Evolutionary conservation across 1,139 yeast species (phyloP), one percentile per base, ranked within the genome.

Genomic region (Saccharomyces pastorianus): DNA sequence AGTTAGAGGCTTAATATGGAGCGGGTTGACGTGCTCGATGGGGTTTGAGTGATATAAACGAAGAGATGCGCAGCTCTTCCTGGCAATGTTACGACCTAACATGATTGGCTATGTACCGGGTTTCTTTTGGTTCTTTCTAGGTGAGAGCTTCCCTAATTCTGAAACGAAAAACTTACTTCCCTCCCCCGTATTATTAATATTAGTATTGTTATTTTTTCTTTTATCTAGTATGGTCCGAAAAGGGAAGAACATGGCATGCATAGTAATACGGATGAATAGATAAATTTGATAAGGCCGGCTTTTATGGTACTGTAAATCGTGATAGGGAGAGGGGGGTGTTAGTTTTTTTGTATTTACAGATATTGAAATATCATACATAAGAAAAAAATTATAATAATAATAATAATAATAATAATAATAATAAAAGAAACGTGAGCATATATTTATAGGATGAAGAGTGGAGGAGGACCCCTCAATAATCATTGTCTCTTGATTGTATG

Each of bases 401-500:
- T n/a, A 50, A n/a, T n/a, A n/a, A n/a, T n/a, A n/a, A n/a, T n/a
- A 14, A 25, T 17, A 14, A 26, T n/a, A 26, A 46, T 46, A 46
- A 28, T 6, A 20, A 28, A 8, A 50, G 31, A 8, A 46, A 46
- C 20, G 20, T 17, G 11, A 7, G 26, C 34, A 26, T 41, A 34
- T 46, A 46, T 51, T 47, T 51, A 46, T 48, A 51, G n/a, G 31
- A 46, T 26, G 47, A 46, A 27, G n/a, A 20, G 17, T 7, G 17
- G 47, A 17, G 47, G 2, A 46, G 8, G 29, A 23, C 17, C 17
- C n/a, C 31, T 9, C 47, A 9, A 27, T 46, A 23, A 47, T 47
- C 49, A 26, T 47, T 54, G 58, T 50, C 63, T 61, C 50, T 70
- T 63, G 51, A 87, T 79, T 47, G 96, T 96, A 68, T 89, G 96